Conservation (phyloP, 352 stramenopile species). For the Pythium volutum region DNA sequence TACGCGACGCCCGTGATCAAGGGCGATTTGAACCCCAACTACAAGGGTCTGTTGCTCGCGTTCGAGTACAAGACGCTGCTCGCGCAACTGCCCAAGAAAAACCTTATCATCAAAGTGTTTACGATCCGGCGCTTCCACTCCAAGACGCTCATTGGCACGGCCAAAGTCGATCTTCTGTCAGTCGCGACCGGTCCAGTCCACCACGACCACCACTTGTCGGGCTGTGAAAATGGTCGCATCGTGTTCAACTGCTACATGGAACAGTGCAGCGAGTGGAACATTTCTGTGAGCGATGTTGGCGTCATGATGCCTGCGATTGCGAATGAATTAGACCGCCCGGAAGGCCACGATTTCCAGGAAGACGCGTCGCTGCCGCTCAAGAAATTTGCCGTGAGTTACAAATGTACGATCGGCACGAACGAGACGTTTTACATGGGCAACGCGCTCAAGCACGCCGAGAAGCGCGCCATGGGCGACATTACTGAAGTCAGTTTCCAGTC, state of each 20-base stretch:
- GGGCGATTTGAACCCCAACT: slow-evolving; percentile 85
- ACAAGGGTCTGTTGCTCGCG: slow-evolving; percentile 81
- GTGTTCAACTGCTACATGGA: slow-evolving; percentile 93
- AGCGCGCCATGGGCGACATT: slow-evolving; percentile 72
- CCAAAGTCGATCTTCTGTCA: slow-evolving; percentile 77
- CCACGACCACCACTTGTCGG: slow-evolving; percentile 83
- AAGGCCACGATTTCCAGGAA: slow-evolving; percentile 90
- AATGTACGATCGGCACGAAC: slow-evolving; percentile 85
- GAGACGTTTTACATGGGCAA: slow-evolving; percentile 89
- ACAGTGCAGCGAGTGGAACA: slow-evolving; percentile 89
- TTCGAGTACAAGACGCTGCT: slow-evolving; percentile 84
- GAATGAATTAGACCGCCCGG: slow-evolving; percentile 84
- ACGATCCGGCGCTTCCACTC: slow-evolving; percentile 77
- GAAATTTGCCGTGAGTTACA: slow-evolving; percentile 89
- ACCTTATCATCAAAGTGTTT: slow-evolving; percentile 77
- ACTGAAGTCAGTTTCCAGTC: slow-evolving; percentile 88
- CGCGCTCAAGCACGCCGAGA: slow-evolving; percentile 75
- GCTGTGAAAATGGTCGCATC: slow-evolving; percentile 83
- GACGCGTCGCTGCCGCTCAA: slow-evolving; percentile 84
- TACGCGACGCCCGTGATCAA: slow-evolving; percentile 86
- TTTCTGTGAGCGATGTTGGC: slow-evolving; percentile 83
- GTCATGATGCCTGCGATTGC: slow-evolving; percentile 89
- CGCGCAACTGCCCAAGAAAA: slow-evolving; percentile 49
- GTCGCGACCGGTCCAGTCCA: slow-evolving; percentile 84
- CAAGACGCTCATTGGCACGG: slow-evolving; percentile 73